Conservation (phyloP, 2,329 filamentous ascomycete genomes). For the Penicillium sp. region DNA sequence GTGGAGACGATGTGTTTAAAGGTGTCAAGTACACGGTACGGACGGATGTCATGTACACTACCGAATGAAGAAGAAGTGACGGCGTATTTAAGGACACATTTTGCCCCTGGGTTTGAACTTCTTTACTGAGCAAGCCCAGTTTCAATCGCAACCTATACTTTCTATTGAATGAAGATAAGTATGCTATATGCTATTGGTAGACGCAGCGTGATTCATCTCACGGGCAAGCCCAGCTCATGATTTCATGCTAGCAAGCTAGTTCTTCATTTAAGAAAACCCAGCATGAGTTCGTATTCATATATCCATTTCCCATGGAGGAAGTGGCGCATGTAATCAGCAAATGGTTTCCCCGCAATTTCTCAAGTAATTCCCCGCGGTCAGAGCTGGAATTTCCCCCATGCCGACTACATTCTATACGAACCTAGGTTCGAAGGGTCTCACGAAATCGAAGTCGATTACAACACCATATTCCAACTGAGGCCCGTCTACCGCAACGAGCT, state of each 20-base stretch:
- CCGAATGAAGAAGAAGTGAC: neutral
- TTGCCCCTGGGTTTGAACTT: neutral
- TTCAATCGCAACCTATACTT: neutral
- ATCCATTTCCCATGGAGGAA: conserved; percentile 46
- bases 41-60: conserved; percentile 54
- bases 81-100: too few species aligned
- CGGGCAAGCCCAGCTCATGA: neutral
- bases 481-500: conserved; percentile 45
- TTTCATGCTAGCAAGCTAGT: conserved; percentile 38
- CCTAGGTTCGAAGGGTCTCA: neutral
- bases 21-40: conserved; percentile 57
- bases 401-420: too few species aligned
- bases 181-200: neutral
- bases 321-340: too few species aligned
- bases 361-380: too few species aligned
- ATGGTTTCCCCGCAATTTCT: too few species aligned
- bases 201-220: neutral
- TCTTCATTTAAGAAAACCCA: conserved; percentile 42
- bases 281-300: conserved; percentile 46
- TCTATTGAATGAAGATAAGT: too few species aligned
- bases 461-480: conserved; percentile 47
- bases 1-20: conserved; percentile 53
- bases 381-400: too few species aligned
- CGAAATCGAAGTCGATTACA: conserved; percentile 38
- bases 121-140: too few species aligned